A percentile compares a stretch with the other conserved stretches of the same genome.
phyloP scores from a whole-genome alignment of 148 eudicot species.

The Vaccinium corymbosum region DNA sequence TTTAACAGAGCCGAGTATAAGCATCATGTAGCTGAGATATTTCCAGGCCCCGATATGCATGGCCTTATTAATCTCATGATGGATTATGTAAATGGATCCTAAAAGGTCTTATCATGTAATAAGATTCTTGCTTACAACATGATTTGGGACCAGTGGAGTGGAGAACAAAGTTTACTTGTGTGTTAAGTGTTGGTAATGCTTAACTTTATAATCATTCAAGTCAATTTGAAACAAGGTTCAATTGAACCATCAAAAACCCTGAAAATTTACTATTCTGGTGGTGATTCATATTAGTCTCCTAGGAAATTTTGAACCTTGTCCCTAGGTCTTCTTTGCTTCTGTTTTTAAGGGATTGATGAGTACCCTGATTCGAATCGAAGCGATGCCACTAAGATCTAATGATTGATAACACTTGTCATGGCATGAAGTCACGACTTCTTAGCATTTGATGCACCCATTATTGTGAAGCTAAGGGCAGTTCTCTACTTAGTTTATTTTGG shows the following conservation, averaged over 20 bases:
- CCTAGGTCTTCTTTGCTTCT: neutral
- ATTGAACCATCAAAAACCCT: neutral
- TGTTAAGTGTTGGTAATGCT: neutral
- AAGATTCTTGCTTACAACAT: neutral
- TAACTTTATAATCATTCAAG: neutral
- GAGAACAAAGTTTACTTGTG: neutral
- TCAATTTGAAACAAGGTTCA: neutral
- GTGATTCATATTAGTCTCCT: neutral
- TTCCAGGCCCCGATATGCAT: neutral
- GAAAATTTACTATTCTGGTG: neutral
- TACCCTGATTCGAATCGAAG: too few species aligned
- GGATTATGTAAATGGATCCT: too few species aligned
- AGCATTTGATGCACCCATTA: neutral
- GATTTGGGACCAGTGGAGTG: neutral
- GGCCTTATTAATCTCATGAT: neutral
- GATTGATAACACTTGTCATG: too few species aligned
- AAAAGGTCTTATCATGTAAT: neutral
- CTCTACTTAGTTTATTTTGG: too few species aligned
- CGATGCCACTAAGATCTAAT: too few species aligned
- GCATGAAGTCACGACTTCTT: too few species aligned
- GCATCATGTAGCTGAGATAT: neutral
- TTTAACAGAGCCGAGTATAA: neutral
- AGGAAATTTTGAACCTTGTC: neutral
- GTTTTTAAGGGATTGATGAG: too few species aligned
- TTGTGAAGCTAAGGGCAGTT: neutral